These are phyloP conservation scores for Phytopythium sindhum DNA, from an alignment of 352 stramenopile genomes.

Conservation along the genomic window DNA sequence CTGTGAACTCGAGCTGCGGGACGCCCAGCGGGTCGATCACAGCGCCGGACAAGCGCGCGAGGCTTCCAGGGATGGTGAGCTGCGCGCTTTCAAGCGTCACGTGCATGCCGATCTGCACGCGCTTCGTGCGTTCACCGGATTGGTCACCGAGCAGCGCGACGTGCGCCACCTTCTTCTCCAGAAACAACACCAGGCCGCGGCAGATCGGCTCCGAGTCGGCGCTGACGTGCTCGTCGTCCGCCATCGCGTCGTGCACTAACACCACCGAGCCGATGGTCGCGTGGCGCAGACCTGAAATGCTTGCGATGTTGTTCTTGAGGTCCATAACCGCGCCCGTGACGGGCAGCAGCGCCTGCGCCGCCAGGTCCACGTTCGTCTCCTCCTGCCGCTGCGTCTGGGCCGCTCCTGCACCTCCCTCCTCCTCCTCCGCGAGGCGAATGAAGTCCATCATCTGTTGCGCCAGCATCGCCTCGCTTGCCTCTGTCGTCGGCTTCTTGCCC, in stretches of 20 bases:
- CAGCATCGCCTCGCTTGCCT: slow-evolving; percentile 51
- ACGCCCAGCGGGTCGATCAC: slow-evolving; percentile 50
- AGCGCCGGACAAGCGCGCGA: slow-evolving; percentile 37
- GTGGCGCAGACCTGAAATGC: slow-evolving; percentile 68
- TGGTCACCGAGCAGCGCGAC: slow-evolving; percentile 48
- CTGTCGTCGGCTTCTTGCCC: slow-evolving; percentile 18
- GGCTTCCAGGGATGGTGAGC: slow-evolving; percentile 45
- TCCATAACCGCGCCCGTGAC: slow-evolving; percentile 53
- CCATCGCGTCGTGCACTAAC: slow-evolving; percentile 25
- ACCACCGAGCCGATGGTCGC: slow-evolving; percentile 73
- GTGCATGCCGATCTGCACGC: slow-evolving; percentile 54
- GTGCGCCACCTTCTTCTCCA: slow-evolving; percentile 57
- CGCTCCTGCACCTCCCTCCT: slow-evolving; percentile 3
- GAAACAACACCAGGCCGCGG: slow-evolving; percentile 48
- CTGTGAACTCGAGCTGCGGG: slow-evolving; percentile 21
- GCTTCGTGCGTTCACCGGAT: slow-evolving; percentile 12
- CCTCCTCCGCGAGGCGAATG: slow-evolving; percentile 40
- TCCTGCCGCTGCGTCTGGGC: slow-evolving; percentile 3
- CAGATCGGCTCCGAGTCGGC: slow-evolving; percentile 20
- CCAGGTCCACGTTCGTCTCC: slow-evolving; percentile 7
- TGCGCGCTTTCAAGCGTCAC: slow-evolving; percentile 50
- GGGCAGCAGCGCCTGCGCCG: slow-evolving; percentile 32
- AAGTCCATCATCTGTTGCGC: slow-evolving; percentile 74
- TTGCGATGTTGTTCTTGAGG: slow-evolving; percentile 69
- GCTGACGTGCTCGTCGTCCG: slow-evolving; percentile 20